Conservation (phyloP, 495 filamentous ascomycete genomes). For the Podospora pseudocomata region DNA sequence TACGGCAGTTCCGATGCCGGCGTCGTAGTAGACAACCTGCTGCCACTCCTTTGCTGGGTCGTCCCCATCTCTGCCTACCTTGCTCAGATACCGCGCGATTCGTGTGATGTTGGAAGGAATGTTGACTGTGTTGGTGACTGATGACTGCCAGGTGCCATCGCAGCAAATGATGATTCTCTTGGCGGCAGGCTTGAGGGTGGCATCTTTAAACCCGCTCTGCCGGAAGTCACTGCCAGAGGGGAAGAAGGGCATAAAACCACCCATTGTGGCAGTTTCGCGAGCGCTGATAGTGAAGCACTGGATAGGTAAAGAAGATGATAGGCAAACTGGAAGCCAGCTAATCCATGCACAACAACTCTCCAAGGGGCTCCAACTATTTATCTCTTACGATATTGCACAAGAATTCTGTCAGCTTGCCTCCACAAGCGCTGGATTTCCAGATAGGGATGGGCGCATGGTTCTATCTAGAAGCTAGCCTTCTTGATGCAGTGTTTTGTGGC, state of each 20-base stretch:
- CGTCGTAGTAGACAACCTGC: constrained; percentile 27
- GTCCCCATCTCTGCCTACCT: not conserved
- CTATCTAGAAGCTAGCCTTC: not conserved
- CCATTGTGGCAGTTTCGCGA: not conserved
- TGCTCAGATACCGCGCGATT: constrained; percentile 6
- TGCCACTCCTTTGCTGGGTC: constrained; percentile 5
- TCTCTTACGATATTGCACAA: not conserved
- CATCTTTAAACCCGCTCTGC: constrained; percentile 10
- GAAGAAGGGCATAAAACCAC: not conserved
- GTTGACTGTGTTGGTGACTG: constrained; percentile 13
- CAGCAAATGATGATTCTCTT: constrained; percentile 27
- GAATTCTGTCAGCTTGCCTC: not conserved
- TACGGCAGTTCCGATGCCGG: constrained; percentile 10
- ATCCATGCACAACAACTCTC: no score
- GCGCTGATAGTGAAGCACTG: not conserved
- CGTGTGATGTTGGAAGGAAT: constrained; percentile 21
- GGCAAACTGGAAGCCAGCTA: not conserved
- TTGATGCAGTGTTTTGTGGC: not conserved
- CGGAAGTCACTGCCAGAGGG: not conserved
- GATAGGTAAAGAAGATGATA: not conserved
- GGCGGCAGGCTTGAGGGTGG: not conserved
- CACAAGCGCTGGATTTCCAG: not conserved
- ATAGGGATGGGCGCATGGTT: not conserved
- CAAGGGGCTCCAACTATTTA: not conserved
- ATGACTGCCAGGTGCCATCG: constrained; percentile 24